phyloP scores from a whole-genome alignment of 345 rosid genomes.

The Ceriops decandra region DNA sequence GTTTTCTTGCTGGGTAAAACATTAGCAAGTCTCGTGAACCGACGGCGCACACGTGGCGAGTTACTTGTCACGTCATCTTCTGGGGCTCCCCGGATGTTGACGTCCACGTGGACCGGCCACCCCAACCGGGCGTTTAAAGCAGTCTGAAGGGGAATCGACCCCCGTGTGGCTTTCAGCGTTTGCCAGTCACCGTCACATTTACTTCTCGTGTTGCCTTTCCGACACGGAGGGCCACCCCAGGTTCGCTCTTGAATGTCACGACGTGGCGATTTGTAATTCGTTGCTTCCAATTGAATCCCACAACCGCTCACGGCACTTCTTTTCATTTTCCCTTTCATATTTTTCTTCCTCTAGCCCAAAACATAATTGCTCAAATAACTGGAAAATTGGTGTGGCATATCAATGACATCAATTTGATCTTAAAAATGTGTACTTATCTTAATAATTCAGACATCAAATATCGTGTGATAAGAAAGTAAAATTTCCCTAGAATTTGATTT shows the following conservation, averaged over 20 bases:
- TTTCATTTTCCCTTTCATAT: background rate
- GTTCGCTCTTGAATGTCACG: background rate
- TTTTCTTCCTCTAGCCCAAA: background rate
- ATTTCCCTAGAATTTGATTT: too few relatives aligned
- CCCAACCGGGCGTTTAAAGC: background rate
- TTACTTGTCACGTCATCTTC: conserved; percentile 5
- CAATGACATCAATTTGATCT: too few relatives aligned
- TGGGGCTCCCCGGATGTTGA: conserved; percentile 12
- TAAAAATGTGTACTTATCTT: too few relatives aligned
- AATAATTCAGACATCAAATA: too few relatives aligned
- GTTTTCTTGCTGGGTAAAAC: conserved; percentile 19
- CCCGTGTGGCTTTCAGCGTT: conserved; percentile 10
- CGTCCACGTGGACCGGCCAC: conserved; percentile 21
- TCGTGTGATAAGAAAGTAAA: too few relatives aligned
- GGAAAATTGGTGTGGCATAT: too few relatives aligned
- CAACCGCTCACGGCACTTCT: background rate
- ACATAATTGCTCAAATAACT: too few relatives aligned
- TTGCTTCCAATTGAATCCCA: background rate
- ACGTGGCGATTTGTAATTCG: conserved; percentile 8
- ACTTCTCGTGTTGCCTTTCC: conserved; percentile 19
- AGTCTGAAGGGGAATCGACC: background rate
- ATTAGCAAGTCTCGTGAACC: conserved; percentile 19
- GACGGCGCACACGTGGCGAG: conserved; percentile 20
- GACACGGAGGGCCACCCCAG: background rate
- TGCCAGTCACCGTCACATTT: conserved; percentile 30